Percentiles rank a stretch among this genome's conserved stretches.
Evolutionary conservation across 331 rosid genomes (phyloP).

Genomic region (Quercus phellos): DNA sequence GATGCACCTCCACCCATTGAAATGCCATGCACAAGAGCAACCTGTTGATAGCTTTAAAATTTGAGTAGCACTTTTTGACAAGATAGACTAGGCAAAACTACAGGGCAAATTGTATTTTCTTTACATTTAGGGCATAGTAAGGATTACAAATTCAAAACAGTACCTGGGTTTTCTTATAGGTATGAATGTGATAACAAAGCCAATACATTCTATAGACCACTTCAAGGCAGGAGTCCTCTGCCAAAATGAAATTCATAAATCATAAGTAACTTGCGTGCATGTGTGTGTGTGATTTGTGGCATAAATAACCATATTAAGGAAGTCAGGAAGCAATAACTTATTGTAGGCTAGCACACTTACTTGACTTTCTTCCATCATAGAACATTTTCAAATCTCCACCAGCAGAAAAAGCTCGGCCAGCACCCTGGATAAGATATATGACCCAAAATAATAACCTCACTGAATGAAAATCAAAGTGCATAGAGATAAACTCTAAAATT

Average conservation of each 20-base stretch:
- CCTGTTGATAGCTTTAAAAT: conserved; percentile 40
- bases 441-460: conserved; percentile 7
- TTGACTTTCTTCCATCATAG: conserved; percentile 62
- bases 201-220: conserved; percentile 88
- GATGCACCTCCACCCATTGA: conserved; percentile 99
- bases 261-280: not conserved
- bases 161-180: conserved; percentile 83
- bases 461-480: not conserved
- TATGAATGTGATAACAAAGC: conserved; percentile 85
- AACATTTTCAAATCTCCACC: conserved; percentile 95
- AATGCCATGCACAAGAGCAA: conserved; percentile 82
- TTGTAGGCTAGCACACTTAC: conserved; percentile 31
- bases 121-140: not conserved
- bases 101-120: not conserved
- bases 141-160: conserved; percentile 9
- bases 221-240: conserved; percentile 88
- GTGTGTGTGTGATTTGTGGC: not conserved
- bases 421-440: conserved; percentile 47
- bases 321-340: not conserved
- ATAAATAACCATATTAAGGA: not conserved
- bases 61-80: conserved; percentile 7
- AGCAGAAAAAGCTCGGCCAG: conserved; percentile 89
- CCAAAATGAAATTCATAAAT: conserved; percentile 19
- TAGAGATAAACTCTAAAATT: not conserved
- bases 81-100: not conserved